Base-by-base conservation (phyloP, 371 early-diverging fungal genomes). In the Mucor mucedo region DNA sequence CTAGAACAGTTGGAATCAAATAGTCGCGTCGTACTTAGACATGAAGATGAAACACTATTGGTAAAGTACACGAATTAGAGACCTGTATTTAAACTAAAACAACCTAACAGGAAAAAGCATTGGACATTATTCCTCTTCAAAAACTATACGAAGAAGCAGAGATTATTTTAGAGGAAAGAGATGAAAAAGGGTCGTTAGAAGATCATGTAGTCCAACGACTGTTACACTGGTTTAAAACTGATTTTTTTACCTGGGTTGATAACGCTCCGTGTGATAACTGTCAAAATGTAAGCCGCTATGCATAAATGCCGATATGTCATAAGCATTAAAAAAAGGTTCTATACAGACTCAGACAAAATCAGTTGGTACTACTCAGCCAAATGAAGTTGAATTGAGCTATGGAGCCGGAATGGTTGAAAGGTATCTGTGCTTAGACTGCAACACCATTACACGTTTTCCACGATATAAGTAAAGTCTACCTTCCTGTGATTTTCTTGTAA, bases 181-280 rank as follows among this genome's bases (percentile, higher is more conserved):
- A 32, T 30, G 28, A 50, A 8, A 60, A 65, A 1, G 65, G 55
- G 0, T 61, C 67, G 0, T 39, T 83, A 30, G 76, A 75, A 11
- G 80, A 78, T 40, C 29, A 56, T 11, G 69, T 83, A 14, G 65
- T 79, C 21, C 70, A 73, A 21, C 72, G 79, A 4, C 62, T 85
- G 14, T 48, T 87, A 59, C 72, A 78, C 45, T 87, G 87, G 87
- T 87, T 87, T 65, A 87, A 87, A 53, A 69, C 78, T 45, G 84
- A 80, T 3, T 92, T 82, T 53, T 91, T 92, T 72, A 74, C 66
- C 9, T 92, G 92, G 92, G 83, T 89, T 4, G 78, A 91, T 63
- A 66, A 73, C 32, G 83, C 85, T 8, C 77, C 84, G 41, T 63
- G 63, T 27, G 54, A 63, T 10, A 58, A 47, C 55, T 52, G 57